Evolutionary conservation across 1,139 yeast species (phyloP).

Genomic region (Candida glucosophila): DNA sequence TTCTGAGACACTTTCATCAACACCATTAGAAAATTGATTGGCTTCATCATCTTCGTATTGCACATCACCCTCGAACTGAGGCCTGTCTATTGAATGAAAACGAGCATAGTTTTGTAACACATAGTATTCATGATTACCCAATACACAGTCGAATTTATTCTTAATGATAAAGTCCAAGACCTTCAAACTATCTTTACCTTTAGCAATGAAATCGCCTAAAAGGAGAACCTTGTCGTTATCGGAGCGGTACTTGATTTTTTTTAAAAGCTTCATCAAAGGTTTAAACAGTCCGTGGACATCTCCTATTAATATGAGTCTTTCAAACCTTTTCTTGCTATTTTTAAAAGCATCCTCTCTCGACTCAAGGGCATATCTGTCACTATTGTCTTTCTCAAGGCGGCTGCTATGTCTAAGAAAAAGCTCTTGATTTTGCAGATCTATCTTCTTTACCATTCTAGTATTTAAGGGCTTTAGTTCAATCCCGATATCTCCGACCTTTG

Average conservation of each 20-base stretch:
- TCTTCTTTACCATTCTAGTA: conserved; percentile 4
- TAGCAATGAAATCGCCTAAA: conserved; percentile 78
- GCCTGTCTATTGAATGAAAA: conserved; percentile 41
- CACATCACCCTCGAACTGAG: conserved; percentile 10
- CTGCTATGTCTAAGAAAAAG: conserved; percentile 4
- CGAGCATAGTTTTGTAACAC: conserved; percentile 53
- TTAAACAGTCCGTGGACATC: conserved; percentile 79
- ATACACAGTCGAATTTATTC: conserved; percentile 58
- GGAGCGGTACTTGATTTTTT: conserved; percentile 33
- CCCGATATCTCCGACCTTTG: conserved; percentile 16
- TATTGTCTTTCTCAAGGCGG: conserved; percentile 4
- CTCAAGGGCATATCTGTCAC: conserved; percentile 2
- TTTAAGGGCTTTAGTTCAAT: conserved; percentile 20
- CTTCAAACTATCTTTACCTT: conserved; percentile 69
- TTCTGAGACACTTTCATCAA: conserved; percentile 14
- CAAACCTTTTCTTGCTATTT: conserved; percentile 7
- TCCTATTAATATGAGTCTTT: conserved; percentile 63
- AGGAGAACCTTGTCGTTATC: conserved; percentile 53
- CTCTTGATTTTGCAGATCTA: conserved; percentile 11
- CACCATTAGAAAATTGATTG: background rate
- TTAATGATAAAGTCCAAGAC: conserved; percentile 60
- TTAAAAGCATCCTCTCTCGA: conserved; percentile 1
- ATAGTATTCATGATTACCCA: conserved; percentile 84
- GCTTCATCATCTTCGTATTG: too few species aligned
- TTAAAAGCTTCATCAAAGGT: conserved; percentile 44